These are phyloP conservation scores for Aspergillus tubingensis DNA, from an alignment of 2,329 filamentous ascomycete species.

Conservation along the genomic window DNA sequence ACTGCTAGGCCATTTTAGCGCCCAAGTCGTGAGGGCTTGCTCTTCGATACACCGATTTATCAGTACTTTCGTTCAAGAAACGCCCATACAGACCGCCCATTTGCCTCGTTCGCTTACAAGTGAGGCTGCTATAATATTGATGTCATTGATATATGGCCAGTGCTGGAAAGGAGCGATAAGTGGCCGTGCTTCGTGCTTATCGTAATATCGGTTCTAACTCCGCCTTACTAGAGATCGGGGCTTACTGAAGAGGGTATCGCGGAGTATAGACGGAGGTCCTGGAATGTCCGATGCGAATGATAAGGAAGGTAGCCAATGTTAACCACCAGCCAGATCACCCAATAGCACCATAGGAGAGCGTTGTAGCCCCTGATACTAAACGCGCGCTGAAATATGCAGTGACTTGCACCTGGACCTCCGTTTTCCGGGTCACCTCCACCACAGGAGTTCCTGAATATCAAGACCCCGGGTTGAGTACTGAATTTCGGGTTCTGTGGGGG, in stretches of 20 bases:
- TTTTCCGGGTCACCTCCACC: background rate
- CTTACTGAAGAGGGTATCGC: background rate
- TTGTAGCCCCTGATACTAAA: background rate
- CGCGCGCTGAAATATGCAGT: background rate
- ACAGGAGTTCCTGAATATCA: constrained; percentile 1
- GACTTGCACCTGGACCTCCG: background rate
- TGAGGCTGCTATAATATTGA: constrained; percentile 5
- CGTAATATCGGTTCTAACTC: background rate
- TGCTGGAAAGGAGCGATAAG: constrained; percentile 7
- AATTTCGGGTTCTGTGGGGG: constrained; percentile 6
- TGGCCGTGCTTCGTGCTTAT: constrained; percentile 10
- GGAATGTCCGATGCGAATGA: constrained; percentile 1
- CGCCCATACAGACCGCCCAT: constrained; percentile 7
- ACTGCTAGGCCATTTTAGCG: constrained; percentile 1
- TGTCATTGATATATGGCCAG: constrained; percentile 9
- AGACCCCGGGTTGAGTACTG: background rate
- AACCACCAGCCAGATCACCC: background rate
- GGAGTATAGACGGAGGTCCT: background rate
- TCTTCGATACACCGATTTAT: background rate
- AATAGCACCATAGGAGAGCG: background rate
- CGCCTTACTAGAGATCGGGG: constrained; percentile 7
- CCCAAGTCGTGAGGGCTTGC: background rate
- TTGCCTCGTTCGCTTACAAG: background rate
- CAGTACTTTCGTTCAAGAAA: background rate
- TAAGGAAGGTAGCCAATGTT: background rate